Evolutionary conservation across 371 early-diverging fungal genomes (phyloP), one percentile per base, ranked within the genome.

Genomic region (Mortierella sp.): DNA sequence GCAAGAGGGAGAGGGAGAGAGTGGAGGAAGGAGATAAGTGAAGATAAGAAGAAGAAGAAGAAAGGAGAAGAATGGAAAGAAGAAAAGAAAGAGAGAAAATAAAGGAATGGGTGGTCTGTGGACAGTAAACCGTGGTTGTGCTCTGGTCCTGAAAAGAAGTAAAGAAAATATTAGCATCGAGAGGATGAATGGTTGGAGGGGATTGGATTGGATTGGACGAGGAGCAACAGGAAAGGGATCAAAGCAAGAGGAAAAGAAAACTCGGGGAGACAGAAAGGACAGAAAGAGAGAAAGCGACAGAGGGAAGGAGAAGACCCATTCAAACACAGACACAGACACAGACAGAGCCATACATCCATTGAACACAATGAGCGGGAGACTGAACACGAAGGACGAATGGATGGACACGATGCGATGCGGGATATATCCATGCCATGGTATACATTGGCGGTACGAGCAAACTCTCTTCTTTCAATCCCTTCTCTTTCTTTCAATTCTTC

Each of bases 311-410:
- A 40, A 74, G 34, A n/a, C 19, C 34, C n/a, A 57, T 40, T 55
- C 64, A 55, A 50, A 73, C 71, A 54, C 46, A 69, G 24, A 51
- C 78, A 54, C n/a, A n/a, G n/a, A n/a, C 24, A 48, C 69, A 59
- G 48, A 69, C 53, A 67, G 74, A 73, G 53, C 54, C 40, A 43
- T 50, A 10, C 50, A 50, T 50, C 11, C 50, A 50, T 50, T 14
- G 16, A 19, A 64, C 16, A 71, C 31, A 48, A 31, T 46, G 48
- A 71, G 71, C 44, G 43, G 50, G 71, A 46, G 71, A 71, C 46
- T 31, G 11, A 50, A 16, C 11, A 31, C 1, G 26, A 37, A 28
- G 67, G 21, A 48, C 44, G 46, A 67, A 37, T 37, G 67, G 43
- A 10, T 37, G 37, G 21, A 37, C 67, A 67, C 43, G 34, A 67